A percentile compares a stretch with the other conserved stretches of the same genome.
These are phyloP conservation scores for Gloeostereum incarnatum DNA, from an alignment of 768 basidiomycete species.

Conservation along the genomic window DNA sequence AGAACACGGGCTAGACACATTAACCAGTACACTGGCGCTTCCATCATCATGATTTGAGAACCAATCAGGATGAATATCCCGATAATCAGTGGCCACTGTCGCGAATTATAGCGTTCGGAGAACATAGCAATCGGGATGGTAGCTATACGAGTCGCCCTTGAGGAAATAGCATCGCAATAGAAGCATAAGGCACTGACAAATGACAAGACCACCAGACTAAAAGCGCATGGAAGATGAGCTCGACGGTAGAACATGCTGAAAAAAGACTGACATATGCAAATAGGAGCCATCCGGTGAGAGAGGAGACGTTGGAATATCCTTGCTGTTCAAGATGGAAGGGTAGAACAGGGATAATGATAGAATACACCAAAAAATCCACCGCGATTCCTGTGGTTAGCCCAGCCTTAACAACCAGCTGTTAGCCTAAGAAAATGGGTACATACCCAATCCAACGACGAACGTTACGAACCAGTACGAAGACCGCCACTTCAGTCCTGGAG, in stretches of 20 bases:
- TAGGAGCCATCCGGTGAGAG: slow-evolving; percentile 49
- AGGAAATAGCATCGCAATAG: not conserved
- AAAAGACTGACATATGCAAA: slow-evolving; percentile 40
- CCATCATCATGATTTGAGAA: slow-evolving; percentile 55
- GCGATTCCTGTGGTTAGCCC: slow-evolving; percentile 22
- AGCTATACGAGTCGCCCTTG: slow-evolving; percentile 18
- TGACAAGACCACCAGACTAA: slow-evolving; percentile 47
- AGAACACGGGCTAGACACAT: slow-evolving; percentile 52
- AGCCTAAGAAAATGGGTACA: slow-evolving; percentile 9
- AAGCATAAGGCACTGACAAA: slow-evolving; percentile 26
- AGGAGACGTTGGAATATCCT: slow-evolving; percentile 33
- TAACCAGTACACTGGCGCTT: slow-evolving; percentile 43
- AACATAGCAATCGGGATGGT: slow-evolving; percentile 50
- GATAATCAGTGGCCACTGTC: slow-evolving; percentile 37
- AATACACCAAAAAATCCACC: slow-evolving; percentile 52
- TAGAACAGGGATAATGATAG: slow-evolving; percentile 52
- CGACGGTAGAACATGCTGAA: not conserved
- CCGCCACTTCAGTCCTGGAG: slow-evolving; percentile 45
- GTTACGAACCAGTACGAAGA: slow-evolving; percentile 51
- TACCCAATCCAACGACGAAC: slow-evolving; percentile 40
- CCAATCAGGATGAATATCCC: slow-evolving; percentile 42
- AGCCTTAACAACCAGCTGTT: not conserved
- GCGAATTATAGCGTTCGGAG: slow-evolving; percentile 38
- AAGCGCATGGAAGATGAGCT: not conserved
- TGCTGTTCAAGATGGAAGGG: slow-evolving; percentile 52